Conservation (phyloP, 148 eudicot genomes). For the Tetragonia tetragonoides region DNA sequence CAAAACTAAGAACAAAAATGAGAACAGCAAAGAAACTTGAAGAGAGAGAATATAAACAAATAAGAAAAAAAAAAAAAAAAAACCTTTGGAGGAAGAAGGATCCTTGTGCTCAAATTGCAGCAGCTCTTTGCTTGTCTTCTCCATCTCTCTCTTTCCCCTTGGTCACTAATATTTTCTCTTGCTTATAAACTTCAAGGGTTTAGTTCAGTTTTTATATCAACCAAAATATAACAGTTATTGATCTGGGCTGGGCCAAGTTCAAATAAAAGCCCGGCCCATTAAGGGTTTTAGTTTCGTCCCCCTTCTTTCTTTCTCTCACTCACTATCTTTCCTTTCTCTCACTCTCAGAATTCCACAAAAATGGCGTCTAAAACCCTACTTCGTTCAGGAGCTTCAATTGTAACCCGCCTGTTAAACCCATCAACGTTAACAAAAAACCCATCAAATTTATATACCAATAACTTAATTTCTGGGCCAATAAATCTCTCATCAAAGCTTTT, state of each 20-base stretch:
- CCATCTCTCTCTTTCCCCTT: constrained; percentile 27
- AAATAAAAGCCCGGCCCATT: background rate
- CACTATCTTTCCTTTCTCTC: background rate
- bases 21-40: background rate
- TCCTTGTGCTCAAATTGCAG: constrained; percentile 44
- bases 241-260: constrained; percentile 1
- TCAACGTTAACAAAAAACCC: constrained; percentile 4
- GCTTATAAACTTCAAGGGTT: background rate
- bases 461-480: constrained; percentile 15
- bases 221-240: background rate
- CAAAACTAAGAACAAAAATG: background rate
- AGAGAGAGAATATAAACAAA: no score
- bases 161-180: background rate
- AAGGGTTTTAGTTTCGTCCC: background rate
- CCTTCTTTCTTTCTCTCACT: constrained; percentile 10
- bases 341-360: background rate
- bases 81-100: constrained; percentile 41
- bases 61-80: no score
- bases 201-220: background rate
- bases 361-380: constrained; percentile 67
- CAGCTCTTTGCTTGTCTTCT: constrained; percentile 50
- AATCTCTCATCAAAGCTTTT: constrained; percentile 14
- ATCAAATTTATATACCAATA: constrained; percentile 30
- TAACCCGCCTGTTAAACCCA: constrained; percentile 41
- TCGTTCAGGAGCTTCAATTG: constrained; percentile 46